Evolutionary conservation across 371 early-diverging fungal species (phyloP), one percentile per base, ranked within the genome.

Genomic region (Mucor mucedo): DNA sequence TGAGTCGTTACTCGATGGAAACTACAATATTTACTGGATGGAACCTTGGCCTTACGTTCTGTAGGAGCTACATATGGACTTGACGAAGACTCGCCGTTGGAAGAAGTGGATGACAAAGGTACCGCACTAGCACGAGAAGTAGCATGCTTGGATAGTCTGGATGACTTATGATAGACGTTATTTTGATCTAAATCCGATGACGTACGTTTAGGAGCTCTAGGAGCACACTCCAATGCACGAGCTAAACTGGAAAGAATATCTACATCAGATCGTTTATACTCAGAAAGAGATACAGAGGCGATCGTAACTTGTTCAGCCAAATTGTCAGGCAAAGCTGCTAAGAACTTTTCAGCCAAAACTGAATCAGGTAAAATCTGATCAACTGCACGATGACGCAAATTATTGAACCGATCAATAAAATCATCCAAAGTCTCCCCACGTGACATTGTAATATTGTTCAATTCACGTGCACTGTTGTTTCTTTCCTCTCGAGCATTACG

Each of bases 391-490:
- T 49, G 55, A 30, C 63, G 38, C 50, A 62, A 55, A 28, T 41
- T 33, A 30, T 55, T 55, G 41, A 62, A 62, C 2, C 63, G 47
- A 39, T 62, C 63, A 29, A 62, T 30, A 27, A 48, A 55, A 4
- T 29, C 27, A 2, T 56, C 63, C 29, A 55, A 3, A 1, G 50
- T 29, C n/a, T 62, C 63, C 28, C 5, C 30, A 9, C 8, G 6
- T 2, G 4, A 1, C 50, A 62, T 47, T 1, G 29, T 27, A 3
- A 62, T 62, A 1, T 38, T n/a, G 5, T 14, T 30, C 8, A 62
- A 40, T 48, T 38, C 30, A n/a, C n/a, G 0, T 3, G 56, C 55
- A 49, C 45, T 21, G n/a, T 5, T 5, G 9, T 8, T 9, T 2
- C 40, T 27, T 5, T 62, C 63, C 49, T 62, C 56, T 10, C 16